Evolutionary conservation across 2,329 filamentous ascomycete species (phyloP).

Genomic region (Claviceps pusilla): DNA sequence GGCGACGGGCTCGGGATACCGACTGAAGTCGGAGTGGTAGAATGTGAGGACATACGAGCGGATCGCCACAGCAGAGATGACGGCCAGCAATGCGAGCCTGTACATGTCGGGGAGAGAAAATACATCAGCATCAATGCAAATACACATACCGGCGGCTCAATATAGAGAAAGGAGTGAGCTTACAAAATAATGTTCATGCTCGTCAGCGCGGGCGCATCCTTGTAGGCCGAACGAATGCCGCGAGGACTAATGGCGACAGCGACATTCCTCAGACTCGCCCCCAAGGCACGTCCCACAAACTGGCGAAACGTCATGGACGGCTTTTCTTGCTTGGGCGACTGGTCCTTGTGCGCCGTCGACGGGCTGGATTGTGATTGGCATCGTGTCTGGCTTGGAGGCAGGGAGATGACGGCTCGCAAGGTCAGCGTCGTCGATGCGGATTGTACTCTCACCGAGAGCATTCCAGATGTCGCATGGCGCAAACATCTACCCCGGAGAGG

Average conservation of each 20-base stretch:
- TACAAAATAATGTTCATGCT: conserved; percentile 19
- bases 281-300: conserved; percentile 16
- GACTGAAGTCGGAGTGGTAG: conserved; percentile 38
- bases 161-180: not conserved
- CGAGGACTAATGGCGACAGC: conserved; percentile 19
- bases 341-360: conserved; percentile 5
- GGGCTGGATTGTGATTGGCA: conserved; percentile 16
- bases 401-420: conserved; percentile 16
- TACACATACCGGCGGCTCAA: not conserved
- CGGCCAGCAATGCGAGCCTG: conserved; percentile 17
- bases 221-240: conserved; percentile 20
- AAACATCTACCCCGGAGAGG: conserved; percentile 17
- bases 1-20: conserved; percentile 54
- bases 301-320: conserved; percentile 19
- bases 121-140: not conserved
- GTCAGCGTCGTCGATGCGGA: conserved; percentile 15
- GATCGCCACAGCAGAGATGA: conserved; percentile 17
- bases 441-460: conserved; percentile 19
- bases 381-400: conserved; percentile 15
- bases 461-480: conserved; percentile 13
- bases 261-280: conserved; percentile 20
- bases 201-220: conserved; percentile 17
- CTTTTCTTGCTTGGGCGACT: conserved; percentile 8
- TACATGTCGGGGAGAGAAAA: not conserved
- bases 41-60: conserved; percentile 39